Evolutionary conservation across 768 basidiomycete genomes (phyloP), one percentile per base, ranked within the genome.

Genomic region (Coprinellus aureogranulatus): DNA sequence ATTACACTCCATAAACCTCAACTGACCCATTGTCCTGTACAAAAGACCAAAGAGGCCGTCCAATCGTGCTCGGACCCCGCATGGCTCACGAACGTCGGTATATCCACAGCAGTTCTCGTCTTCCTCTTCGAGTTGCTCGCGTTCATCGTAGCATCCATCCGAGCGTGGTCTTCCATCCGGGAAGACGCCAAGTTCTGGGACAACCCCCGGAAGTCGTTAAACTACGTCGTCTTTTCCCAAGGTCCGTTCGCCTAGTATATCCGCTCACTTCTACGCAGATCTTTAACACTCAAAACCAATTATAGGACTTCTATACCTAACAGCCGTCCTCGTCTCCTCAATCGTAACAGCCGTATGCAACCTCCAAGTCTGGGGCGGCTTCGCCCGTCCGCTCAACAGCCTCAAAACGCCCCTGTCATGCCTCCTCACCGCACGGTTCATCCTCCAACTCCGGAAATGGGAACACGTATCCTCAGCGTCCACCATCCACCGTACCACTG

Each of bases 191-290:
- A 52, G 28, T 57, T 57, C 28, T 57, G 56, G 56, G 49, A 57
- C 12, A 40, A 51, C 26, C 56, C 56, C 9, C 20, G 26, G 14
- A 26, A 23, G 27, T 51, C 56, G 10, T 23, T 57, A 3, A 51
- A 57, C 28, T 41, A 46, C 30, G 39, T 57, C n/a, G 39, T 57
- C 40, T 57, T 57, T 30, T 57, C 56, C 27, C 56, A 57, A 52
- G 56, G 56, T 57, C 4, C 4, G 40, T 44, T 9, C n/a, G 18
- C 41, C 37, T n/a, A n/a, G n/a, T n/a, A n/a, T n/a, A n/a, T n/a
- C 45, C 37, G 6, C 28, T 26, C 25, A n/a, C 20, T 50, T 39
- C 16, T 18, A 3, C 30, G 10, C 22, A 39, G 18, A 9, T 18
- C 9, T 39, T 39, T 39, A 9, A 39, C 37, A 9, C 10, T 39